Base-by-base conservation (phyloP, 2,329 filamentous ascomycete species). In the Sclerotinia glacialis region DNA sequence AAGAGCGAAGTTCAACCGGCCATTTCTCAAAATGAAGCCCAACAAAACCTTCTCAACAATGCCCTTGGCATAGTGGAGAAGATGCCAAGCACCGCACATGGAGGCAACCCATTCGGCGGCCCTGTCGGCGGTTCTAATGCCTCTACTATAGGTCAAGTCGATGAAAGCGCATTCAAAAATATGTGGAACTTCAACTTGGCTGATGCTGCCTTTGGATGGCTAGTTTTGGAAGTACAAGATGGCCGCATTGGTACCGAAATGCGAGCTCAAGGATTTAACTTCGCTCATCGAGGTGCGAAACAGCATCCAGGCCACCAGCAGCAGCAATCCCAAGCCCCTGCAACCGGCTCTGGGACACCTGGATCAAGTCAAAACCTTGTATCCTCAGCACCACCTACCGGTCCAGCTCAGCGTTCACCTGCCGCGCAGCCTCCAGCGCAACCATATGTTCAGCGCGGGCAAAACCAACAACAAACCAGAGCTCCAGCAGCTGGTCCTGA, bases 181-280 rank as follows among this genome's bases (percentile, higher is more conserved):
- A 98, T 98, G 95, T 99, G 95, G 95, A 99, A 99, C 79, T 99
- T 99, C 81, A 98, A 98, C 78, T 80, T 99, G 71, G 95, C 95
- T 40, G 95, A 99, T 81, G 95, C 95, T 65, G 94, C 95, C 26
- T 99, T 98, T 77, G 95, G 95, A 69, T 99, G 93, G 83, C 83
- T 99, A 62, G 93, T 98, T 21, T 81, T 99, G 67, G 95, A 99
- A 78, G 89, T 99, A 68, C 95, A 99, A 76, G 91, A 93, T 75
- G 95, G 95, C 62, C 89, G 95, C 53, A 98, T 99, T 73, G 95
- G 93, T 56, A 99, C 95, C 0, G 95, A 99, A 80, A 99, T 99
- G 95, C 89, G 93, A 70, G 95, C 95, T 28, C 95, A 99, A 76
- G 95, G 95, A 52, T 99, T 99, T 85, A 99, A 99, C 84, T 99